Evolutionary conservation across 2,329 filamentous ascomycete genomes (phyloP), one percentile per base, ranked within the genome.

Genomic region (Talaromyces sp.): DNA sequence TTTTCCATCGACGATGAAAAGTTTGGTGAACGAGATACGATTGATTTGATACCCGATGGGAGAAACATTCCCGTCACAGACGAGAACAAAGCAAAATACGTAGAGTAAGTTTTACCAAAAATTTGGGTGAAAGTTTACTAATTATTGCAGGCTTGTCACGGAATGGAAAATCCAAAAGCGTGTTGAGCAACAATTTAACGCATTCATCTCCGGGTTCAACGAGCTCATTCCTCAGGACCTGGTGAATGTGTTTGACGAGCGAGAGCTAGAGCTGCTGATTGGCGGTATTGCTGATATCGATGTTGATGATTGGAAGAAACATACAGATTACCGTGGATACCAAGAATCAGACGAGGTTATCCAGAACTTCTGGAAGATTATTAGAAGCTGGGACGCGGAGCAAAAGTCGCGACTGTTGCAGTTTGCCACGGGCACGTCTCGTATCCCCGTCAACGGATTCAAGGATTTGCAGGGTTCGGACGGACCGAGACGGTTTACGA

Each of bases 261-360:
- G 95, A 70, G 95, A 99, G 77, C 82, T 99, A 54, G 95, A 99
- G 78, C 80, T 99, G 67, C 84, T 99, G 67, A 98, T 99, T 72
- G 95, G 95, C 66, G 95, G 95, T 83, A 99, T 99, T 69, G 95
- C 95, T n/a, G 95, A 99, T 78, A 99, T 99, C 68, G 95, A 99
- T 71, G 93, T 99, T 17, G 95, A 99, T 63, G 95, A 99, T 78
- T 99, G 95, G 95, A 98, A 99, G 89, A 99, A 99, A 82, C 95
- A 99, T 79, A 99, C 95, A 53, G 95, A 99, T 73, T 99, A 99
- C 78, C 89, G 95, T 68, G 95, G 95, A 58, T 99, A 99, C 83
- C 97, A 96, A 10, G 95, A 99, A 78, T 92, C 88, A 60, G 95
- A 99, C 70, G 91, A 97, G 72, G 95, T 99, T 27, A 95, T 99